Conservation (phyloP, 139 green algal genomes). For the Protoeuglena noctilucae region DNA sequence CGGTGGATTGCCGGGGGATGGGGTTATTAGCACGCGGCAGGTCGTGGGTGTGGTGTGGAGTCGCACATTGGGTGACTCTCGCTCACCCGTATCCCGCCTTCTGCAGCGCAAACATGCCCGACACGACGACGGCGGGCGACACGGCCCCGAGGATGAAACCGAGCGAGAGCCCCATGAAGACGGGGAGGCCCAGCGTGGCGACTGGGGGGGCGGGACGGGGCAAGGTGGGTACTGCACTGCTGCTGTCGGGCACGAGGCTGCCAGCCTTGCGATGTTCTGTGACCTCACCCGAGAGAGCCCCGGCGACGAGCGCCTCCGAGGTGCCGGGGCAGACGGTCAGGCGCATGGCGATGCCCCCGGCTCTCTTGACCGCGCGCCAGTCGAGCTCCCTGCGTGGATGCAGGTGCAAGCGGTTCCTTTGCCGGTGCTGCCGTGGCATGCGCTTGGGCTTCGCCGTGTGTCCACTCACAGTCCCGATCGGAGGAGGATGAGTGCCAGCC, state of each 20-base stretch:
- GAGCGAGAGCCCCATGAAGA: constrained; percentile 35
- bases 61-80: too few species aligned
- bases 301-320: constrained; percentile 9
- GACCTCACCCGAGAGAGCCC: constrained; percentile 1
- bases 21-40: too few species aligned
- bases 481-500: constrained; percentile 64
- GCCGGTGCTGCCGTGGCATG: neutral
- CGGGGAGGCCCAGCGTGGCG: constrained; percentile 27
- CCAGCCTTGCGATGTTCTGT: too few species aligned
- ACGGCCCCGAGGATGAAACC: constrained; percentile 73
- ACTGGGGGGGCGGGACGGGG: too few species aligned
- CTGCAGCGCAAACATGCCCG: constrained; percentile 71
- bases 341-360: constrained; percentile 7
- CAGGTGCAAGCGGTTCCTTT: constrained; percentile 14
- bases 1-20: neutral
- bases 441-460: constrained; percentile 19
- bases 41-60: too few species aligned
- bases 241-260: too few species aligned
- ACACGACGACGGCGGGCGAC: constrained; percentile 61
- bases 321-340: constrained; percentile 12
- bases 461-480: constrained; percentile 64
- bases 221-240: too few species aligned
- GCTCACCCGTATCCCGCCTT: constrained; percentile 38
- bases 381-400: constrained; percentile 15
- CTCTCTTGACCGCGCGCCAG: constrained; percentile 9